A percentile compares a stretch with the other conserved stretches of the same genome.
Evolutionary conservation across 2,329 filamentous ascomycete species (phyloP).

Genomic region (Albifimbria verrucaria): DNA sequence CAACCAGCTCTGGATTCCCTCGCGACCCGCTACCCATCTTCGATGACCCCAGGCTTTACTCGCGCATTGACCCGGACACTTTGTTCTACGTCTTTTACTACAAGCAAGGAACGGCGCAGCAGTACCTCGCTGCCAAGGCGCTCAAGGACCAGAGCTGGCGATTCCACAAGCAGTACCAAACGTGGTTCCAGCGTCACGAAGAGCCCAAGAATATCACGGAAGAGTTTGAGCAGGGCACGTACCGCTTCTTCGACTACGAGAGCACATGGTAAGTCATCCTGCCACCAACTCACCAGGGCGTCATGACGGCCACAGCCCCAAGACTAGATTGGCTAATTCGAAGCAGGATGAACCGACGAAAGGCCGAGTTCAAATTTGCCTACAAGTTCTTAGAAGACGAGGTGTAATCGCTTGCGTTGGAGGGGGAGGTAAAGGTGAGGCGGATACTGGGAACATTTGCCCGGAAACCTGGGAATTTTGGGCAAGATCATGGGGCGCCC

Average conservation of each 20-base stretch:
- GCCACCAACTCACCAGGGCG: not conserved
- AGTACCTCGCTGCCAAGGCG: slow-evolving; percentile 93
- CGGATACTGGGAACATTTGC: not conserved
- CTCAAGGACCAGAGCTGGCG: slow-evolving; percentile 98
- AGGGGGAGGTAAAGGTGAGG: not conserved
- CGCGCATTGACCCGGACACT: slow-evolving; percentile 88
- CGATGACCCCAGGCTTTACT: slow-evolving; percentile 84
- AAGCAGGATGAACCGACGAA: slow-evolving; percentile 92
- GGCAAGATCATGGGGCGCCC: not conserved
- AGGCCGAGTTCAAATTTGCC: slow-evolving; percentile 96
- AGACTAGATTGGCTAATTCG: slow-evolving; percentile 12
- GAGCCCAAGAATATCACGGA: slow-evolving; percentile 98
- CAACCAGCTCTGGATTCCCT: slow-evolving; percentile 78
- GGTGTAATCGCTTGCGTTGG: slow-evolving; percentile 42
- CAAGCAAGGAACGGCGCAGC: slow-evolving; percentile 91
- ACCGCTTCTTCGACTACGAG: slow-evolving; percentile 99
- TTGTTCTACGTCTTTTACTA: slow-evolving; percentile 99
- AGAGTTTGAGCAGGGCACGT: slow-evolving; percentile 97
- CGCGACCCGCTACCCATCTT: slow-evolving; percentile 90
- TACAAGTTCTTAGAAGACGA: slow-evolving; percentile 98
- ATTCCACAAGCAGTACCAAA: slow-evolving; percentile 99
- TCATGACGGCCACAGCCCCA: too few species aligned
- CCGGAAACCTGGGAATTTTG: not conserved
- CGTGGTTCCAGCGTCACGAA: slow-evolving; percentile 98
- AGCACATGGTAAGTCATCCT: slow-evolving; percentile 96